These are phyloP conservation scores for Skeletonema marinoi DNA, from an alignment of 108 stramenopile genomes.

Conservation along the genomic window DNA sequence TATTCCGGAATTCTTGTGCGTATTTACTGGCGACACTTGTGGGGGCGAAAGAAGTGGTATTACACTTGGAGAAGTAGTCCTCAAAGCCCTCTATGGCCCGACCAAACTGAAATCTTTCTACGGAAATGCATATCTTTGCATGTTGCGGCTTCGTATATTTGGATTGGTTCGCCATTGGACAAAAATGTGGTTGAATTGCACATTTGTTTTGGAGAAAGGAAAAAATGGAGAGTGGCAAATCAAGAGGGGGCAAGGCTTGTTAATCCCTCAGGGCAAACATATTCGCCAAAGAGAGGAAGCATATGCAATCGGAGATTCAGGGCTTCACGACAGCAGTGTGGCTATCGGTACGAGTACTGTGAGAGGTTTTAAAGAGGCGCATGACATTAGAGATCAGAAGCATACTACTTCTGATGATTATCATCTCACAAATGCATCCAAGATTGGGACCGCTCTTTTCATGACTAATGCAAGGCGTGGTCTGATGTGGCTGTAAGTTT, in stretches of 20 bases:
- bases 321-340: neutral
- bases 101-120: constrained; percentile 40
- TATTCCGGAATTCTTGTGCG: constrained; percentile 69
- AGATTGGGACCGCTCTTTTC: constrained; percentile 85
- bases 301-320: constrained; percentile 23
- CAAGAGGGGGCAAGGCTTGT: constrained; percentile 28
- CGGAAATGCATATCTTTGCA: constrained; percentile 51
- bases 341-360: neutral
- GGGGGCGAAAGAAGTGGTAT: constrained; percentile 6
- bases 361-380: neutral
- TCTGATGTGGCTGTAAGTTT: constrained; percentile 59
- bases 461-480: constrained; percentile 72
- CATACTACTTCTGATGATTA: constrained; percentile 49
- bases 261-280: constrained; percentile 34
- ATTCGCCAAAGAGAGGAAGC: constrained; percentile 13
- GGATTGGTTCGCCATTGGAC: constrained; percentile 85
- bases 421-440: constrained; percentile 73
- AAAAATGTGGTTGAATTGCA: constrained; percentile 73
- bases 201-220: constrained; percentile 45
- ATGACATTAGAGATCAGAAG: constrained; percentile 7
- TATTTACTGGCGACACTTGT: constrained; percentile 45
- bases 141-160: constrained; percentile 71
- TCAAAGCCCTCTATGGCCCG: constrained; percentile 41
- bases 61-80: constrained; percentile 26
- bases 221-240: constrained; percentile 44